Base-by-base conservation (phyloP, 148 eudicot genomes). In the Cornus florida region DNA sequence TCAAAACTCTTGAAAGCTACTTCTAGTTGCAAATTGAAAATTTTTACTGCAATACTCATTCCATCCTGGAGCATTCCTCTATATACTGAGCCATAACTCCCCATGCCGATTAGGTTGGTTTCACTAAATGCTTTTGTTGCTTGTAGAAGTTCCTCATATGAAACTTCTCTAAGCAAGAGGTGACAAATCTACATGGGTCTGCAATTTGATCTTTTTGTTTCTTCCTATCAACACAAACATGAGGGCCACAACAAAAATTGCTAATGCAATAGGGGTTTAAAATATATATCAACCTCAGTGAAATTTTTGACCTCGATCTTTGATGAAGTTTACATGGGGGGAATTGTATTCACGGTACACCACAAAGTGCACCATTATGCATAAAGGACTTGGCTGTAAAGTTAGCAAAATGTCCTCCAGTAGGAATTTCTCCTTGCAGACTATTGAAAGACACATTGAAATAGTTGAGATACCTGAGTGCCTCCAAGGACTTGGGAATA, bases 1-100 rank as follows among this genome's bases (percentile, higher is more conserved):
- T 79, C 73, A 23, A 85, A 85, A 57, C 88, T 85, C 48, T 77
- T 79, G 43, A 57, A 19, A 6, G 82, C 73, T 70, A 71, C 56
- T 50, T 70, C 82, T 0, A 71, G 60, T 5, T 70, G 82, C 72
- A 78, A 7, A 23, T 78, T 71, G 39, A 84, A 81, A 33, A 84
- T 82, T 32, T 84, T 84, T 7, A 82, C 46, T 28, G 85, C 83
- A 62, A 85, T 38, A 4, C n/a, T 72, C 31, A 57, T 41, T 33
- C 81, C 85, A 70, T 82, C 70, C 3, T 81, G 66, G 3, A 33
- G 35, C 35, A 33, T 33, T 33, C 35, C 35, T 33, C 3, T 33
- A 33, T 33, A 33, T 33, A 74, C 48, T 17, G 67, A 13, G 8
- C 67, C 43, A 35, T 28, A 74, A 33, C 76, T 20, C 28, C 76